Conservation (phyloP, 2,329 filamentous ascomycete species). For the Penicillium corylophilum region DNA sequence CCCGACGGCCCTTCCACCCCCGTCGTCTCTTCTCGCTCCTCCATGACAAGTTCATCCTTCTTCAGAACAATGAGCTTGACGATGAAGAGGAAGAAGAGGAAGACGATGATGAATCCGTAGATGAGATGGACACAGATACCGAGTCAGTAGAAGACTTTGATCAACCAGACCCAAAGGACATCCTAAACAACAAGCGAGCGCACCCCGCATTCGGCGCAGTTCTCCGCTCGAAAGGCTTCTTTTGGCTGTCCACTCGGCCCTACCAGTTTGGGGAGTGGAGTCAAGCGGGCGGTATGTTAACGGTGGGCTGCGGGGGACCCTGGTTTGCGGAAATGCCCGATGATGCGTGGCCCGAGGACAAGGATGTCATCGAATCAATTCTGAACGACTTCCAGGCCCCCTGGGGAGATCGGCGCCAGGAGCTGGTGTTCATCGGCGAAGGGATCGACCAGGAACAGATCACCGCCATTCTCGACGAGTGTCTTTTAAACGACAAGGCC, state of each 20-base stretch:
- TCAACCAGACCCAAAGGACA: slow-evolving; percentile 32
- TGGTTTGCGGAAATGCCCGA: slow-evolving; percentile 61
- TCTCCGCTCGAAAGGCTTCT: slow-evolving; percentile 47
- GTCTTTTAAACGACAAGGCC: slow-evolving; percentile 62
- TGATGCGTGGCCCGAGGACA: slow-evolving; percentile 53
- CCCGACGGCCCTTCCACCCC: slow-evolving; percentile 53
- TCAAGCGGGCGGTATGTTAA: slow-evolving; percentile 47
- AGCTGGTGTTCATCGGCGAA: slow-evolving; percentile 73
- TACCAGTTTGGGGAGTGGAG: slow-evolving; percentile 47
- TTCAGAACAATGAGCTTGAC: slow-evolving; percentile 39
- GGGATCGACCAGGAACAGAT: slow-evolving; percentile 56
- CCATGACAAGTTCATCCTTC: slow-evolving; percentile 47
- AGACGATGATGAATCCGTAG: slow-evolving; percentile 24
- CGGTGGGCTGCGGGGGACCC: slow-evolving; percentile 41
- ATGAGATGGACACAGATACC: slow-evolving; percentile 28
- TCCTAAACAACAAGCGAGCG: slow-evolving; percentile 40
- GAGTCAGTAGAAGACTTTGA: slow-evolving; percentile 32
- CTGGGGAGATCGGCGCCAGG: slow-evolving; percentile 70
- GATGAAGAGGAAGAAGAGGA: slow-evolving; percentile 27
- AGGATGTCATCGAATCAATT: slow-evolving; percentile 50
- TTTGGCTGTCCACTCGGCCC: slow-evolving; percentile 46
- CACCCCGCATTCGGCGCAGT: slow-evolving; percentile 40
- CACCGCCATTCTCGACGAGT: slow-evolving; percentile 56
- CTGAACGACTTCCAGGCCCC: slow-evolving; percentile 50
- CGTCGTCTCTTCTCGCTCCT: slow-evolving; percentile 42